Percentiles rank a stretch among this genome's conserved stretches.
Conservation (phyloP, 768 basidiomycete species). For the Leccinum arenicola region DNA sequence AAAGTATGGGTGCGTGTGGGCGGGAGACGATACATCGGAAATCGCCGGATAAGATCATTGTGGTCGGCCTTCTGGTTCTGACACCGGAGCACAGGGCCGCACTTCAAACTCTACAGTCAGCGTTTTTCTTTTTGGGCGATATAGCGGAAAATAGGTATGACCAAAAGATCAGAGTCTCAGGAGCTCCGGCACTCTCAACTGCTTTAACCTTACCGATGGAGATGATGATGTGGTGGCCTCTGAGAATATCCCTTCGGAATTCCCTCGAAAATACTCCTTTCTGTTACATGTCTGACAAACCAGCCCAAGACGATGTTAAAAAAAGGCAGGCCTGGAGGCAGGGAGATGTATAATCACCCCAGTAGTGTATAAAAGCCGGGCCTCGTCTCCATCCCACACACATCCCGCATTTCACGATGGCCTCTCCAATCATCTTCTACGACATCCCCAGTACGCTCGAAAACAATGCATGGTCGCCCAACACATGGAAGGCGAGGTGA, state of each 20-base stretch:
- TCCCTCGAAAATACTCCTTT: not conserved
- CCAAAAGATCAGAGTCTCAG: too few species aligned
- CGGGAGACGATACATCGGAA: too few species aligned
- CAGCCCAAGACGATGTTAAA: not conserved
- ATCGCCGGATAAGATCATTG: too few species aligned
- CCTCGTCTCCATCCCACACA: not conserved
- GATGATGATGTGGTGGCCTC: too few species aligned
- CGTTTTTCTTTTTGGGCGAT: too few species aligned
- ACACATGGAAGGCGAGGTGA: constrained; percentile 46
- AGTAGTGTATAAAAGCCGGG: constrained; percentile 3
- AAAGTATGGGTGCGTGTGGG: too few species aligned
- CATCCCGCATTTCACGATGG: constrained; percentile 18
- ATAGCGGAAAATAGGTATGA: too few species aligned
- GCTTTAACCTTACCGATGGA: too few species aligned
- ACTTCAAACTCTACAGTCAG: too few species aligned
- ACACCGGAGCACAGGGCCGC: too few species aligned
- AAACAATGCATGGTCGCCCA: constrained; percentile 40
- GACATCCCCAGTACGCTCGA: constrained; percentile 39
- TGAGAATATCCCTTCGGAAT: too few species aligned
- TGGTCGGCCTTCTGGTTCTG: not conserved
- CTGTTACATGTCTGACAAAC: not conserved
- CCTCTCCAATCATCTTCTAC: constrained; percentile 38
- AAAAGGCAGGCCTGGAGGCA: not conserved
- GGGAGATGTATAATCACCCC: not conserved
- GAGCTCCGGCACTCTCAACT: too few species aligned